A percentile compares a stretch with the other conserved stretches of the same genome.
Conservation (phyloP, 257 asterid species). For the Nicotiana attenuata region DNA sequence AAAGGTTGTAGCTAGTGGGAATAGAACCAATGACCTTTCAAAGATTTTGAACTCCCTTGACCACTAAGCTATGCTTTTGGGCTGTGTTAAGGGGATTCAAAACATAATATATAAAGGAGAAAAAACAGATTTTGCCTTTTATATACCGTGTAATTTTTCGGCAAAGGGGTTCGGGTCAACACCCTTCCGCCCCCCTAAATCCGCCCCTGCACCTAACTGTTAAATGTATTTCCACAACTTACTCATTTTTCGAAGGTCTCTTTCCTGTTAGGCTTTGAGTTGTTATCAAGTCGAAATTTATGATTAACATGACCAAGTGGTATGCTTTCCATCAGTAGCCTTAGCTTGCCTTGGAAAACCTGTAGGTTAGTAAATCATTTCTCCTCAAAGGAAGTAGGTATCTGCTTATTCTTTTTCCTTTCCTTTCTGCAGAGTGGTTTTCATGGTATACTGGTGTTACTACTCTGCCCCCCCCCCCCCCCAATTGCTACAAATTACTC, state of each 20-base stretch:
- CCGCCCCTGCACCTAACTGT: neutral
- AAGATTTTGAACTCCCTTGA: no score
- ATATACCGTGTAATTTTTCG: no score
- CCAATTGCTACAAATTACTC: neutral
- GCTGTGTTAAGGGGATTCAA: no score
- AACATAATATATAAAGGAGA: no score
- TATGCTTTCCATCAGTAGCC: neutral
- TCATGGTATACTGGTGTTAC: neutral
- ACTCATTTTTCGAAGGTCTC: neutral
- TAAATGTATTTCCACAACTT: neutral
- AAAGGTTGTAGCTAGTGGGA: no score
- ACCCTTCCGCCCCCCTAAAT: no score
- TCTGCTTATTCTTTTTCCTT: neutral
- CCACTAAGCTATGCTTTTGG: no score
- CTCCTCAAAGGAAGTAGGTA: neutral
- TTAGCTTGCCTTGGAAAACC: neutral
- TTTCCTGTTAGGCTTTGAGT: neutral
- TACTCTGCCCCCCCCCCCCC: neutral
- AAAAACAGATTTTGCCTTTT: no score
- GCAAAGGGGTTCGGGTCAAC: no score
- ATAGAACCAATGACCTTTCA: no score
- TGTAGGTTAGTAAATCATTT: neutral
- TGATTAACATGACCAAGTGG: neutral
- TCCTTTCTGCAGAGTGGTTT: neutral
- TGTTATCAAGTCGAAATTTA: neutral